Base-by-base conservation (phyloP, 2,329 filamentous ascomycete species). In the Botryotinia calthae region DNA sequence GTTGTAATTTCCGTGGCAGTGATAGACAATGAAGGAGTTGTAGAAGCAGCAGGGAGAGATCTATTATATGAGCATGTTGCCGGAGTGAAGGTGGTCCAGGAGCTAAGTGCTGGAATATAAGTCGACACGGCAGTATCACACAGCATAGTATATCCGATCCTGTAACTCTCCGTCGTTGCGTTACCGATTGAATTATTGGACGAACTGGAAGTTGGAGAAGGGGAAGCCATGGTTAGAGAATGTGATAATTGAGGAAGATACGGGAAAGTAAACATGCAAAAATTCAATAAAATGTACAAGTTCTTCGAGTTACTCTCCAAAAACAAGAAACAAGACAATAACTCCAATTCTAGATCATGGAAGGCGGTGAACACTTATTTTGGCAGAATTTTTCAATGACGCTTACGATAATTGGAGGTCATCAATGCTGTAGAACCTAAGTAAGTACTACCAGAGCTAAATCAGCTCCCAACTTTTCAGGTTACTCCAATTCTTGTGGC, bases 51-150 rank as follows among this genome's bases (percentile, higher is more conserved):
- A 28, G 40, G 34, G 3, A 44, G 58, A 9, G 64, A 46, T 51
- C 54, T 66, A 37, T 68, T 68, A 18, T 59, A 31, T 46, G 56
- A 61, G 16, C 71, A 69, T 61, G 64, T 72, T 44, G 71, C 65
- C 16, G 71, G 42, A 40, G 58, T 72, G 31, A 59, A 72, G 22
- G 71, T 69, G 14, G 64, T 63, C 63, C 71, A 72, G 14, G 65
- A 68, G 46, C 28, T n/a, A 37, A 56, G 61, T 44, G 56, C 63
- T 20, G 63, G 31, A n/a, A 56, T 69, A 46, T 68, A 72, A 16
- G 65, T 70, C 31, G 70, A 72, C 54, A 70, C 31, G 25, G 46
- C 42, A 44, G 56, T 54, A n/a, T 56, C n/a, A 34, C 63, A 72
- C 64, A 72, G 16, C 67, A 69, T 70, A 9, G 71, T 69, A 44